Conservation (phyloP, 495 filamentous ascomycete genomes). For the Paragyromitra xinjiangensis region DNA sequence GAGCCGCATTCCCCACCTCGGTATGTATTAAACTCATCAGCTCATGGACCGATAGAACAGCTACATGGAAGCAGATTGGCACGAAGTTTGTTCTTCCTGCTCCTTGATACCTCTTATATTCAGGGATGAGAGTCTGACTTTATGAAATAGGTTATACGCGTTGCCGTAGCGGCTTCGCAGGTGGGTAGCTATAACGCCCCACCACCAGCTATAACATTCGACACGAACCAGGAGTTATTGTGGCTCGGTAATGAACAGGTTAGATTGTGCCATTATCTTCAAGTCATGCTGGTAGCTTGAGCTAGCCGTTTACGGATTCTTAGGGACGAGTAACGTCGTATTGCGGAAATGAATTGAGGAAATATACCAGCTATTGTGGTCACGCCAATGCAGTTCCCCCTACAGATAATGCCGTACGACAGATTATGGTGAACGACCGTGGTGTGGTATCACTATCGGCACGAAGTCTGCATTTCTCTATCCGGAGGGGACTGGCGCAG, state of each 20-base stretch:
- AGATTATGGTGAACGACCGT: slow-evolving; percentile 65
- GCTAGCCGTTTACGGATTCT: slow-evolving; percentile 6
- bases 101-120: not conserved
- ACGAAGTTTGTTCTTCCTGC: slow-evolving; percentile 45
- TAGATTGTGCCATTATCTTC: slow-evolving; percentile 56
- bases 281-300: not conserved
- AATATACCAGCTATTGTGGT: slow-evolving; percentile 65
- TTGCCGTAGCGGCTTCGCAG: slow-evolving; percentile 50
- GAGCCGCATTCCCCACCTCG: slow-evolving; percentile 50
- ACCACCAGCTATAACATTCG: slow-evolving; percentile 72
- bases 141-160: slow-evolving; percentile 50
- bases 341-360: slow-evolving; percentile 79
- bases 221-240: slow-evolving; percentile 83
- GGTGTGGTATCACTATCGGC: slow-evolving; percentile 55
- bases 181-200: slow-evolving; percentile 41
- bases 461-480: slow-evolving; percentile 75
- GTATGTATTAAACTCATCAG: slow-evolving; percentile 20
- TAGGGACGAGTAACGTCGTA: slow-evolving; percentile 88
- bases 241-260: slow-evolving; percentile 94
- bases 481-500: slow-evolving; percentile 77
- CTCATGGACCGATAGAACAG: slow-evolving; percentile 41
- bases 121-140: slow-evolving; percentile 11
- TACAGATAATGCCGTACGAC: slow-evolving; percentile 52
- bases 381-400: slow-evolving; percentile 46
- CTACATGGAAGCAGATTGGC: slow-evolving; percentile 58